Evolutionary conservation across 225 moss, liverwort and hornwort genomes (phyloP), one percentile per base, ranked within the genome.

Genomic region (Marchantia polymorpha): DNA sequence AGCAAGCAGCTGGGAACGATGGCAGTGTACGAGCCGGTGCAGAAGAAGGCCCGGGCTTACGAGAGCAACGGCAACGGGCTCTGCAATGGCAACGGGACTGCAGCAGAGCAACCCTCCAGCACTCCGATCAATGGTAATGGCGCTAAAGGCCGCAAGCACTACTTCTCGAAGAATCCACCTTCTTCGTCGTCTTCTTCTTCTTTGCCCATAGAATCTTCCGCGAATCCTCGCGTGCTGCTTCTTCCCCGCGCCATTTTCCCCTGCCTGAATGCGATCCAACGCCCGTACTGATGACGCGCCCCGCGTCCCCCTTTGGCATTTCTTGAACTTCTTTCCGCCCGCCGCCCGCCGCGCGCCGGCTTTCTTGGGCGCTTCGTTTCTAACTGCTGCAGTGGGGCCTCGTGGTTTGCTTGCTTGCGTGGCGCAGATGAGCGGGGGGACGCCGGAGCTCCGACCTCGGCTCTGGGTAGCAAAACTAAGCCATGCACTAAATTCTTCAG

Each of bases 401-500:
- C n/a, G 72, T 52, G 3, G 20, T 49, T 50, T 51, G 6, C 4
- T 29, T 74, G 53, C 50, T 7, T 71, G 71, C 4, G 2, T 75
- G 75, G 69, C 88, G 89, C 89, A 87, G 96, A 96, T 83, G 96
- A 96, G 19, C 89, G 92, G 73, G 83, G 92, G 73, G 83, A 83
- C 56, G 82, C 87, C 61, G 94, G 91, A 83, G 90, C 90, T 80
- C 88, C 88, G 77, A 82, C 88, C 72, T 91, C 94, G 50, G 96
- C 92, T 78, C 85, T 96, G 48, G 96, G 93, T 64, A 96, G 94
- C 87, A 96, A 96, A 88, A 96, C 93, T 76, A 94, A 94, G 87
- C 96, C 96, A 16, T 96, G 96, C 91, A 94, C 93, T 80, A 96
- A 96, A 82, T 96, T 96, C 81, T 96, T 96, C 92, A 96, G 96